Percentiles rank a stretch among this genome's conserved stretches.
Evolutionary conservation across 306 rosid genomes (phyloP).

Genomic region (Echinosophora koreensis): DNA sequence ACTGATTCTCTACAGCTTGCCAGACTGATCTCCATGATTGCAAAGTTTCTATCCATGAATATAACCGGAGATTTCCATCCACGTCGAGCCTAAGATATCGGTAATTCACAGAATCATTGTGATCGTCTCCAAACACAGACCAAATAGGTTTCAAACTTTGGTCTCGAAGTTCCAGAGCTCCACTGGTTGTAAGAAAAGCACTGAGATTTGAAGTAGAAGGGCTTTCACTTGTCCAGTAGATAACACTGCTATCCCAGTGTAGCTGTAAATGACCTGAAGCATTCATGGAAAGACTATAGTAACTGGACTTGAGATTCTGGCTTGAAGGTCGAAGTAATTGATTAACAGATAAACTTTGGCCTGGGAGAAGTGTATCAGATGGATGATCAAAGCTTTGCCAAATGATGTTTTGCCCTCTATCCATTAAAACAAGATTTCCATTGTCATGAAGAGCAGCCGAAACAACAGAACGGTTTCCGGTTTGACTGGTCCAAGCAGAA

Average conservation of each 20-base stretch:
- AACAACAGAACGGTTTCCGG: constrained; percentile 53
- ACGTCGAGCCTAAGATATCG: constrained; percentile 71
- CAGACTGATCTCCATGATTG: constrained; percentile 69
- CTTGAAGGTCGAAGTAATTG: constrained; percentile 67
- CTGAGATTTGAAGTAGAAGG: constrained; percentile 57
- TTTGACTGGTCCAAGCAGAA: constrained; percentile 55
- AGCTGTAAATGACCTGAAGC: constrained; percentile 70
- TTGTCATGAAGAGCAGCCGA: constrained; percentile 63
- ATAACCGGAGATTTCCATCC: constrained; percentile 82
- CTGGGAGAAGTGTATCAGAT: constrained; percentile 75
- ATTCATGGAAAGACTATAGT: constrained; percentile 69
- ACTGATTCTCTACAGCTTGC: constrained; percentile 83
- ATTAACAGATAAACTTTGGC: constrained; percentile 58
- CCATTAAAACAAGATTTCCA: constrained; percentile 74
- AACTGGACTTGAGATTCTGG: constrained; percentile 60
- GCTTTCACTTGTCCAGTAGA: constrained; percentile 67
- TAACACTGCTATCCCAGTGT: constrained; percentile 67
- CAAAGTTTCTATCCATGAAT: constrained; percentile 71
- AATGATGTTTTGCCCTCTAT: constrained; percentile 46
- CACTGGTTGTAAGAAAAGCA: constrained; percentile 59
- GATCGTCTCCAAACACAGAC: constrained; percentile 76
- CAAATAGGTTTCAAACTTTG: constrained; percentile 56
- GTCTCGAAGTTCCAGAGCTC: constrained; percentile 65
- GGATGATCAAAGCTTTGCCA: constrained; percentile 77
- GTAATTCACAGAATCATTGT: constrained; percentile 60